Evolutionary conservation across 140 eudicot species (phyloP).

Genomic region (Ambrosia hybrid): DNA sequence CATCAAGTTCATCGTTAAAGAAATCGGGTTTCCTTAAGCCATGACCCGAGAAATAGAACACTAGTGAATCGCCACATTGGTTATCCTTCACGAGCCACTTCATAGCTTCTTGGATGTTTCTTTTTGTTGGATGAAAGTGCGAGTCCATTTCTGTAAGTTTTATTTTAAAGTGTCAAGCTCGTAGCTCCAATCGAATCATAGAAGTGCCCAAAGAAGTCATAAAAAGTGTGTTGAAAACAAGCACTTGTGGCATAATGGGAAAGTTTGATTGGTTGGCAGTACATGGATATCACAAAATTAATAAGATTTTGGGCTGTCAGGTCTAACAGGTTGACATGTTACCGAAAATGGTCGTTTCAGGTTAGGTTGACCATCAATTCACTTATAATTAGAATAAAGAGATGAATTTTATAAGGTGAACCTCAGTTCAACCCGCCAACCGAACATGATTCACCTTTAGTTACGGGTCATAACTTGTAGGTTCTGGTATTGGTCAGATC

Average conservation of each 20-base stretch:
- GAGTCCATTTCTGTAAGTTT: conserved; percentile 47
- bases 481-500: background rate
- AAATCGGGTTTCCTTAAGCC: conserved; percentile 67
- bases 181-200: background rate
- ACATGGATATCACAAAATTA: background rate
- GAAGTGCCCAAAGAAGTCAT: background rate
- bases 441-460: background rate
- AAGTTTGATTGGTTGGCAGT: background rate
- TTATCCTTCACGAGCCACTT: conserved; percentile 64
- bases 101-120: conserved; percentile 64
- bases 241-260: conserved; percentile 2
- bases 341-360: background rate
- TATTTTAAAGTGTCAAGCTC: conserved; percentile 2
- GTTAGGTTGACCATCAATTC: background rate
- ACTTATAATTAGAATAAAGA: background rate
- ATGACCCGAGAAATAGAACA: conserved; percentile 85
- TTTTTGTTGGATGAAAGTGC: conserved; percentile 57
- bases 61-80: conserved; percentile 67
- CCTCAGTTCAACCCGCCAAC: background rate
- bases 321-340: background rate
- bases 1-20: conserved; percentile 65
- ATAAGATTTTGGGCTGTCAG: background rate
- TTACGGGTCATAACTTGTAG: background rate
- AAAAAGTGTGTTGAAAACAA: background rate
- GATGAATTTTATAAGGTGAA: background rate